Conservation (phyloP, 805 yeast genomes). For the Saccharomycopsis sp. region DNA sequence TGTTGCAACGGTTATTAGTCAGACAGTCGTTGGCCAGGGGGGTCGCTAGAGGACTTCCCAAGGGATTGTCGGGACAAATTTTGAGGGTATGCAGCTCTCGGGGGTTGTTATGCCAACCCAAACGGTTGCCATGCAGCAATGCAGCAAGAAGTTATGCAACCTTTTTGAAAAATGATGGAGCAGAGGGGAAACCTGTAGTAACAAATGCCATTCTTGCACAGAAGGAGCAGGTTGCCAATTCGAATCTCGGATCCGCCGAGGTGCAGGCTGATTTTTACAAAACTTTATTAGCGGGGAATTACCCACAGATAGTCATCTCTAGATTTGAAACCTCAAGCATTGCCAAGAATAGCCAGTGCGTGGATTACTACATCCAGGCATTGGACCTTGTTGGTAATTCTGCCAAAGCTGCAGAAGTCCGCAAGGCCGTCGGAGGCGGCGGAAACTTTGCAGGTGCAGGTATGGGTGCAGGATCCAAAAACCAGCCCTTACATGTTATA, state of each 20-base stretch:
- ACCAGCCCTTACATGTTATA: constrained; percentile 90
- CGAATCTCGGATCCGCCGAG: constrained; percentile 56
- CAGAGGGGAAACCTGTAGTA: neutral
- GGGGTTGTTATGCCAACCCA: neutral
- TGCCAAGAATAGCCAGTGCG: constrained; percentile 74
- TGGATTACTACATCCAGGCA: constrained; percentile 74
- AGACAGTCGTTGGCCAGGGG: neutral
- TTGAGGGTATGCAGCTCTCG: neutral
- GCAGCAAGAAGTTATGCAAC: neutral
- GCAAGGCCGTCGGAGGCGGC: constrained; percentile 34
- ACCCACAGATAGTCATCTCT: constrained; percentile 94
- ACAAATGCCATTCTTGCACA: constrained; percentile 35
- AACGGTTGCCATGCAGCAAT: neutral
- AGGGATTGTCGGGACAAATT: neutral
- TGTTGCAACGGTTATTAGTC: neutral
- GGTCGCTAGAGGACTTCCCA: neutral
- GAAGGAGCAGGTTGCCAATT: constrained; percentile 83
- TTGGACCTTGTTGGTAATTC: constrained; percentile 68
- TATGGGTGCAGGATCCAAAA: constrained; percentile 46
- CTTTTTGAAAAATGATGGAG: neutral
- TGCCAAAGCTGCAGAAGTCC: constrained; percentile 68
- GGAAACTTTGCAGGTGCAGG: constrained; percentile 27
- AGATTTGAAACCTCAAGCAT: constrained; percentile 94
- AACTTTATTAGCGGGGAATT: constrained; percentile 65
- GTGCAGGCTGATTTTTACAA: constrained; percentile 82